Evolutionary conservation across 2,329 filamentous ascomycete species (phyloP).

Genomic region (Botrytis squamosa): DNA sequence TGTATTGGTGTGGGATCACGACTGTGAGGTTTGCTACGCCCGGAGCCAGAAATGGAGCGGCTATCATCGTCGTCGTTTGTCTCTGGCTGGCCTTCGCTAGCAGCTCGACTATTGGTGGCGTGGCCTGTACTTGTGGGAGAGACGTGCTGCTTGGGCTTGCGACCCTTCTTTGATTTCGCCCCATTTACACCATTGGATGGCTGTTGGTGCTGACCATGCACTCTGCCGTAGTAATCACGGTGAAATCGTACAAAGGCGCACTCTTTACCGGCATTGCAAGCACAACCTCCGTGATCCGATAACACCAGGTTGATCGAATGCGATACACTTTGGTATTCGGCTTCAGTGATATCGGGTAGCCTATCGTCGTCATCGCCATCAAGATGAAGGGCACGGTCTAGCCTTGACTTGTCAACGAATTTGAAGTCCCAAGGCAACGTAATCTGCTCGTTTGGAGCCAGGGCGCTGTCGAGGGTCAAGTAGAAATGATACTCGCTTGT

Average conservation of each 20-base stretch:
- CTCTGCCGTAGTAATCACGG: conserved; percentile 53
- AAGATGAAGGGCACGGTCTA: conserved; percentile 59
- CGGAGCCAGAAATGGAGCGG: conserved; percentile 49
- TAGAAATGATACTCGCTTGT: conserved; percentile 86
- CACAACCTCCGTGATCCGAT: conserved; percentile 77
- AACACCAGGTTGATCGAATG: conserved; percentile 68
- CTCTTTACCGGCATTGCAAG: conserved; percentile 63
- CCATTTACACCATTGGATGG: conserved; percentile 36
- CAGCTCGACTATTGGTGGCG: conserved; percentile 61
- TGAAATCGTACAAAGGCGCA: conserved; percentile 65
- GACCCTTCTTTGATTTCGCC: conserved; percentile 39
- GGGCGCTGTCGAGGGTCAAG: conserved; percentile 78
- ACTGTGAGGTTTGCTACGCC: conserved; percentile 64
- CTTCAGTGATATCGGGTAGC: conserved; percentile 45
- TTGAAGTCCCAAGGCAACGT: conserved; percentile 68
- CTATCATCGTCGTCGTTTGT: conserved; percentile 54
- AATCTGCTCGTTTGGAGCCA: conserved; percentile 62
- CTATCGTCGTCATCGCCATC: conserved; percentile 57
- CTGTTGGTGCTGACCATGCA: conserved; percentile 48
- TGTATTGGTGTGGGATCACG: conserved; percentile 59
- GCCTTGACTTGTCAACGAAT: conserved; percentile 55
- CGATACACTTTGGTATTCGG: conserved; percentile 59
- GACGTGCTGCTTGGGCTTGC: conserved; percentile 54
- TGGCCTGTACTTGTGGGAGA: conserved; percentile 63
- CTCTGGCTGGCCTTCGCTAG: conserved; percentile 60